Conservation (phyloP, 2,329 filamentous ascomycete genomes). For the Diaporthe sp. region DNA sequence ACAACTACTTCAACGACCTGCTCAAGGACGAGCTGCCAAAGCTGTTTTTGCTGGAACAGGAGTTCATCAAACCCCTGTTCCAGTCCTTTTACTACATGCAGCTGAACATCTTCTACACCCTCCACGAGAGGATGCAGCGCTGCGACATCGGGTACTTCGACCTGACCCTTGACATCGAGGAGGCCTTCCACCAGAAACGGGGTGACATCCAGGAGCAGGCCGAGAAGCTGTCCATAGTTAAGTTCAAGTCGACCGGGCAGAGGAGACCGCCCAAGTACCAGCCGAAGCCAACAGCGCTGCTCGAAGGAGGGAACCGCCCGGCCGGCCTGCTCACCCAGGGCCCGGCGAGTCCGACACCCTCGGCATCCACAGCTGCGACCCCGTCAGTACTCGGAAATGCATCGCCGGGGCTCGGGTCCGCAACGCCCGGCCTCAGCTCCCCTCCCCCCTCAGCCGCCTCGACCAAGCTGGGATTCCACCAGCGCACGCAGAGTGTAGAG, state of each 20-base stretch:
- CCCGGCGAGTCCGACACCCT: conserved; percentile 40
- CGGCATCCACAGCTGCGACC: conserved; percentile 16
- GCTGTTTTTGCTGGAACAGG: conserved; percentile 88
- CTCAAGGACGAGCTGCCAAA: conserved; percentile 96
- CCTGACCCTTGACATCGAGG: conserved; percentile 88
- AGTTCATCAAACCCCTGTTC: conserved; percentile 97
- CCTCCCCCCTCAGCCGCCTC: conserved; percentile 38
- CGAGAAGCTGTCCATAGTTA: conserved; percentile 86
- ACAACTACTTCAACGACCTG: conserved; percentile 97
- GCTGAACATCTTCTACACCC: conserved; percentile 97
- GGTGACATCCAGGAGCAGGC: conserved; percentile 86
- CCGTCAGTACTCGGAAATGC: conserved; percentile 17
- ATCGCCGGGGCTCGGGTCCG: conserved; percentile 17
- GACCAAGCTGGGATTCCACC: conserved; percentile 36
- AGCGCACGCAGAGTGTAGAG: conserved; percentile 58
- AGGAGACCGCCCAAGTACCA: conserved; percentile 69
- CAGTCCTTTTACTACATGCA: conserved; percentile 99
- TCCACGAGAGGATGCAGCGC: conserved; percentile 97
- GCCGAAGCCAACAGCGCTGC: conserved; percentile 63
- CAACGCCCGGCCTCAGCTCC: conserved; percentile 5
- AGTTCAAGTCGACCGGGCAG: conserved; percentile 89
- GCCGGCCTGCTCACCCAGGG: conserved; percentile 64
- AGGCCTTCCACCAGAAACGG: conserved; percentile 88
- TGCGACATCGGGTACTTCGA: conserved; percentile 99
- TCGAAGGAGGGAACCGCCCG: conserved; percentile 50